These are phyloP conservation scores for Casuarina cunninghamiana DNA, from an alignment of 306 rosid species.

Conservation along the genomic window DNA sequence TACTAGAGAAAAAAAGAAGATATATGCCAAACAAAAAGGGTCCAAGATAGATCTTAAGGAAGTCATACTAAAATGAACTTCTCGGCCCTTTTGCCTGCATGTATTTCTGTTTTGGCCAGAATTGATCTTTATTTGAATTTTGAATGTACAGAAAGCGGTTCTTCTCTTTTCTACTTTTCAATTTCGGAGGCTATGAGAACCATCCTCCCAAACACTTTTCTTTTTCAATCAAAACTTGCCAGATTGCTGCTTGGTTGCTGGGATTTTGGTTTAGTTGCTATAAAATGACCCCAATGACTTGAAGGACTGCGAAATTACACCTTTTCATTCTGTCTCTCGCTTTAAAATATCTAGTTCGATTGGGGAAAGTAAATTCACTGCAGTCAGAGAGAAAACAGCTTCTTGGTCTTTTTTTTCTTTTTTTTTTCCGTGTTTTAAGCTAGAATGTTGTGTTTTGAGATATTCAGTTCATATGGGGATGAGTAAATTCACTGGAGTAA, in stretches of 20 bases:
- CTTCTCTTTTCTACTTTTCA: neutral
- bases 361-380: neutral
- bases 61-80: neutral
- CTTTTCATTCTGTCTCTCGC: neutral
- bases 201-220: neutral
- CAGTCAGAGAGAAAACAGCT: neutral
- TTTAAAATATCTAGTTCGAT: neutral
- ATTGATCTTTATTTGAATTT: neutral
- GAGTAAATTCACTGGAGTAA: too few species aligned
- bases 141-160: neutral
- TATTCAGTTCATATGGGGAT: too few species aligned
- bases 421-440: too few species aligned
- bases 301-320: neutral
- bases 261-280: neutral
- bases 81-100: neutral
- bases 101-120: neutral
- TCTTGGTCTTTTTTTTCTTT: neutral
- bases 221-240: neutral
- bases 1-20: neutral
- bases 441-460: too few species aligned
- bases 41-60: neutral
- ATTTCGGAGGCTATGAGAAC: neutral
- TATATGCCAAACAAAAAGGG: neutral
- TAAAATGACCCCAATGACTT: neutral
- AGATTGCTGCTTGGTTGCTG: neutral